Evolutionary conservation across 768 basidiomycete genomes (phyloP).

Genomic region (Pilatotrama ljubarskyi): DNA sequence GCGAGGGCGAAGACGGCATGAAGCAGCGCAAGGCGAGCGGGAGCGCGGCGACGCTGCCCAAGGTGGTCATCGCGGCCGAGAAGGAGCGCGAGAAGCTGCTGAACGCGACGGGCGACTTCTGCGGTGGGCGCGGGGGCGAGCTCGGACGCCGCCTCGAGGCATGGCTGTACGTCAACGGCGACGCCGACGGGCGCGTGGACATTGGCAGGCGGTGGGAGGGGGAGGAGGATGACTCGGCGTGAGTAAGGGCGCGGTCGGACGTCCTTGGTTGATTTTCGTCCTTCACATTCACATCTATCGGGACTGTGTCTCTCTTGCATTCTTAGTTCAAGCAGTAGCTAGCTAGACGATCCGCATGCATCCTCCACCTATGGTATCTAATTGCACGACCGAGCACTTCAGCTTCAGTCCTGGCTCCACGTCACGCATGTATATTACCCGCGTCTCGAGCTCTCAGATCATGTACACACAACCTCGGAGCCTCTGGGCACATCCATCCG

Average conservation of each 20-base stretch:
- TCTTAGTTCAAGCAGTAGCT: not conserved
- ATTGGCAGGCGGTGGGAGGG: conserved; percentile 28
- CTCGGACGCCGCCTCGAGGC: conserved; percentile 74
- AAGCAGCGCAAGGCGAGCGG: conserved; percentile 20
- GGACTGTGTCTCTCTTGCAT: conserved; percentile 6
- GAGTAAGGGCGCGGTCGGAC: not conserved
- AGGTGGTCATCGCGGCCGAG: conserved; percentile 50
- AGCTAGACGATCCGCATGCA: not conserved
- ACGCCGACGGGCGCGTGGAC: conserved; percentile 30
- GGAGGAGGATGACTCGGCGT: conserved; percentile 15
- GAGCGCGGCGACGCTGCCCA: conserved; percentile 43
- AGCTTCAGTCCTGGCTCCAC: not conserved
- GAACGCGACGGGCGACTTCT: conserved; percentile 70
- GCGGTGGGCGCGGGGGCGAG: conserved; percentile 79
- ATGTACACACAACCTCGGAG: not conserved
- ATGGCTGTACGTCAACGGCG: conserved; percentile 48
- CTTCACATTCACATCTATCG: not conserved
- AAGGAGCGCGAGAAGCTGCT: conserved; percentile 70
- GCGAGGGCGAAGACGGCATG: conserved; percentile 17
- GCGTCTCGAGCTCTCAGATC: no score
- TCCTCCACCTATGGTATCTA: conserved; percentile 12
- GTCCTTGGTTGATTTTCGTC: not conserved
- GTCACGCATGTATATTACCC: conserved; percentile 2
- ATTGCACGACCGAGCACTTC: conserved; percentile 1
- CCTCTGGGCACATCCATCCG: not conserved